Base-by-base conservation (phyloP, 2,329 filamentous ascomycete species). In the Fusarium proliferatum region DNA sequence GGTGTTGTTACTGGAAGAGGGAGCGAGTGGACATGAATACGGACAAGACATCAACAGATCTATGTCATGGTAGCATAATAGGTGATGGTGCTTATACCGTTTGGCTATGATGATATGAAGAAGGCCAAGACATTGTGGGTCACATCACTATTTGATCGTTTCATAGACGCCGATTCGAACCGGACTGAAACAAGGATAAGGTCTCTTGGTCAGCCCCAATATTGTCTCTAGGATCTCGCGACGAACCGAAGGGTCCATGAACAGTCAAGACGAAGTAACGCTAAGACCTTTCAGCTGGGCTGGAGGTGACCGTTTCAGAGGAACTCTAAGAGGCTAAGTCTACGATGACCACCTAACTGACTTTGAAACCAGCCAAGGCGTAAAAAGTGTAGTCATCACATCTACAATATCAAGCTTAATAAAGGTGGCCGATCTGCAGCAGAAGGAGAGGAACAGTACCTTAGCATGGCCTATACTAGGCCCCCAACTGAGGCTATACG, bases 351-450 rank as follows among this genome's bases (percentile, higher is more conserved):
- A 38, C 21, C 52, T 28, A 59, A 67, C 58, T 51, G 48, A 64
- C 26, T 72, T 41, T 59, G 62, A 73, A 74, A 73, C 71, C 33
- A 51, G 58, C 71, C 56, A 68, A 72, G 71, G 49, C 52, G 19
- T 19, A n/a, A 8, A 39, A 17, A 43, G 33, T 26, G 33, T 39
- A 52, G 42, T 56, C 28, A 60, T 70, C 67, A 70, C 66, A 69
- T 69, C 26, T 38, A 69, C 45, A 41, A 42, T 46, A 48, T 48
- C 59, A 51, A 69, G 33, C 28, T 52, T 48, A 67, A 64, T 59
- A 48, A 67, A 67, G 67, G 56, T 55, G 17, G 68, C 57, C 52
- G 52, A 71, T 71, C 67, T 71, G 68, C 46, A 67, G 28, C n/a
- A 51, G 30, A 34, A 34, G 16, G 19, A 48, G 45, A 43, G 13